Evolutionary conservation across 1,284 basidiomycete species (phyloP).

Genomic region (Pholiota adiposa): DNA sequence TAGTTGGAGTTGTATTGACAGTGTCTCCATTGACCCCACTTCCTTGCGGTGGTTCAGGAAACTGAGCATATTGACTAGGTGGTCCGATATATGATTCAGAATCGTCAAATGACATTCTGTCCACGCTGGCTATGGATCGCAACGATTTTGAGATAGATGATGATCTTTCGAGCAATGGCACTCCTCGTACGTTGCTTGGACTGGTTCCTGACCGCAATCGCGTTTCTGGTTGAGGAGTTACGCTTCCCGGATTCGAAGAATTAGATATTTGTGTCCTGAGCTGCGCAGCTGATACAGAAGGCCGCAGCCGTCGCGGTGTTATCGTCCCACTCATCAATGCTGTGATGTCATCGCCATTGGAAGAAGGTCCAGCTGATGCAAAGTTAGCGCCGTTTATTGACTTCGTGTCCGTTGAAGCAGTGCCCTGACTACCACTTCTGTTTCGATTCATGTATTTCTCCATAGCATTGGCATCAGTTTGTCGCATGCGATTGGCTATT

Average conservation of each 20-base stretch:
- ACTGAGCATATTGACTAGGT: conserved; percentile 68
- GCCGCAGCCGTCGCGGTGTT: conserved; percentile 65
- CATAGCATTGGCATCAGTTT: conserved; percentile 82
- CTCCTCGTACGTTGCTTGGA: conserved; percentile 46
- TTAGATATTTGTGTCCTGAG: conserved; percentile 52
- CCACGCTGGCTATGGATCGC: conserved; percentile 38
- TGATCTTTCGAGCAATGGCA: conserved; percentile 49
- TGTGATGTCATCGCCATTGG: conserved; percentile 57
- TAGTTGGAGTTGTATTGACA: conserved; percentile 47
- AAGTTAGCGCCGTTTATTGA: conserved; percentile 59
- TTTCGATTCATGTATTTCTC: conserved; percentile 81
- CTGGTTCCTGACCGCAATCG: conserved; percentile 73
- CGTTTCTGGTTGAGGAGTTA: conserved; percentile 45
- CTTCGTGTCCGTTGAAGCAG: conserved; percentile 69
- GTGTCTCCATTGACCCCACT: conserved; percentile 43
- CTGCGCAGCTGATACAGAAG: conserved; percentile 78
- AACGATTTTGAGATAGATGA: conserved; percentile 55
- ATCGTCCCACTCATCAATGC: conserved; percentile 57
- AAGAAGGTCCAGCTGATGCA: conserved; percentile 51
- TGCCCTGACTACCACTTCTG: conserved; percentile 75
- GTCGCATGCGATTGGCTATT: conserved; percentile 75
- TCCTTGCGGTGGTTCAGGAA: conserved; percentile 62
- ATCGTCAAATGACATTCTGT: conserved; percentile 46
- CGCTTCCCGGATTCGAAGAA: conserved; percentile 34
- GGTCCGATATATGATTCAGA: conserved; percentile 59